These are phyloP conservation scores for Globisporangium acanthophoron DNA, from an alignment of 352 stramenopile species.

Conservation along the genomic window DNA sequence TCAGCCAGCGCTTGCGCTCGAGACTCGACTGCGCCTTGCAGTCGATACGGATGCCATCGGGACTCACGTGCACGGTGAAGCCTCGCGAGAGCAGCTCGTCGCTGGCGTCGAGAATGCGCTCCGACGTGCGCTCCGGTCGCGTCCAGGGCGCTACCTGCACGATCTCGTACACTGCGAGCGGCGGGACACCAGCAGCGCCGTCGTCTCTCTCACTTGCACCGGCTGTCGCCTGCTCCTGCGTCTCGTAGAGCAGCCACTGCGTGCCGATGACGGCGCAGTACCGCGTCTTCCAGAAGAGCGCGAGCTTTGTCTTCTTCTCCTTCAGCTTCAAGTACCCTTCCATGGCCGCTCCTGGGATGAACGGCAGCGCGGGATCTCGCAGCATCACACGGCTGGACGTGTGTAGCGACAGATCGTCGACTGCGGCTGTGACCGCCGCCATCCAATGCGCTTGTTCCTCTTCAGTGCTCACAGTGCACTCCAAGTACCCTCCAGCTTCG, in stretches of 20 bases:
- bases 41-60: slow-evolving; percentile 27
- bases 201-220: slow-evolving; percentile 5
- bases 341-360: slow-evolving; percentile 56
- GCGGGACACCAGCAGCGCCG: slow-evolving; percentile 8
- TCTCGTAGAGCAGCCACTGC: slow-evolving; percentile 70
- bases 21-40: slow-evolving; percentile 57
- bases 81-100: slow-evolving; percentile 17
- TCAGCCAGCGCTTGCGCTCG: slow-evolving; percentile 63
- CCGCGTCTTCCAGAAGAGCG: slow-evolving; percentile 44
- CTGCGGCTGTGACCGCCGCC: slow-evolving; percentile 16
- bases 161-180: slow-evolving; percentile 55
- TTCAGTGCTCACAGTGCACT: slow-evolving; percentile 32
- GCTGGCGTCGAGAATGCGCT: slow-evolving; percentile 6
- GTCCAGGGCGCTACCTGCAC: slow-evolving; percentile 19
- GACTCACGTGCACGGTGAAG: slow-evolving; percentile 24
- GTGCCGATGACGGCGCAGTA: slow-evolving; percentile 69
- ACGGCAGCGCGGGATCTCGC: slow-evolving; percentile 48
- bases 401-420: slow-evolving; percentile 16
- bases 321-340: slow-evolving; percentile 55
- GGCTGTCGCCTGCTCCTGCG: slow-evolving; percentile 44
- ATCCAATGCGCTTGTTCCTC: slow-evolving; percentile 39
- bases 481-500: slow-evolving; percentile 49
- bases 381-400: slow-evolving; percentile 8
- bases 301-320: slow-evolving; percentile 41
- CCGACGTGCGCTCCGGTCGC: neutral